phyloP scores from a whole-genome alignment of 2,329 filamentous ascomycete genomes.

The Nothopassalora personata region DNA sequence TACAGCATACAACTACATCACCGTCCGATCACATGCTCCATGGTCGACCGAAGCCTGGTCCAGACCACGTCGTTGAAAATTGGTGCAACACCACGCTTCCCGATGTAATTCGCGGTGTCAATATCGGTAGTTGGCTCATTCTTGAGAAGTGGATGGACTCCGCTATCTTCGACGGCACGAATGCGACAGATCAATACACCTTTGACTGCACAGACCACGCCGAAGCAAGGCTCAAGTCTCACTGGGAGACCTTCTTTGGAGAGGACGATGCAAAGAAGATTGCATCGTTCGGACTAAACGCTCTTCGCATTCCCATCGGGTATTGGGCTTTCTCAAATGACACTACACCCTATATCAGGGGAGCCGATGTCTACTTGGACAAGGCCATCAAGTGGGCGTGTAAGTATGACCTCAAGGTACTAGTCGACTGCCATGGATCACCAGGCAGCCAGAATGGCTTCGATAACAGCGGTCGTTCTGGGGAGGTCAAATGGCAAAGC shows the following conservation, averaged over 20 bases:
- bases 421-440: constrained; percentile 49
- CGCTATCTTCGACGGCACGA: constrained; percentile 32
- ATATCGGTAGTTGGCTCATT: constrained; percentile 36
- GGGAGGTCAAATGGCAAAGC: constrained; percentile 27
- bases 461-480: constrained; percentile 29
- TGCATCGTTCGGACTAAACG: constrained; percentile 33
- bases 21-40: neutral
- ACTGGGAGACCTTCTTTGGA: constrained; percentile 37
- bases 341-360: constrained; percentile 40
- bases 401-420: constrained; percentile 41
- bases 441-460: constrained; percentile 50
- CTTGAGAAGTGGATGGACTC: constrained; percentile 36
- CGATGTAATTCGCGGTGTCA: constrained; percentile 31
- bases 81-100: constrained; percentile 2
- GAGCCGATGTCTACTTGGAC: constrained; percentile 45
- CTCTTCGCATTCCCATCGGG: constrained; percentile 47
- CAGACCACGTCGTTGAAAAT: neutral
- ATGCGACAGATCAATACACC: constrained; percentile 35
- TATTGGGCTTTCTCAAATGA: constrained; percentile 48
- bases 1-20: neutral
- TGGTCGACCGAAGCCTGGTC: neutral
- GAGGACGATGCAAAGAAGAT: constrained; percentile 39
- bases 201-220: constrained; percentile 34
- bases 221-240: constrained; percentile 25
- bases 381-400: constrained; percentile 47